Conservation (phyloP, 202 grass and related monocot species). For the Brachypodium distachyon region DNA sequence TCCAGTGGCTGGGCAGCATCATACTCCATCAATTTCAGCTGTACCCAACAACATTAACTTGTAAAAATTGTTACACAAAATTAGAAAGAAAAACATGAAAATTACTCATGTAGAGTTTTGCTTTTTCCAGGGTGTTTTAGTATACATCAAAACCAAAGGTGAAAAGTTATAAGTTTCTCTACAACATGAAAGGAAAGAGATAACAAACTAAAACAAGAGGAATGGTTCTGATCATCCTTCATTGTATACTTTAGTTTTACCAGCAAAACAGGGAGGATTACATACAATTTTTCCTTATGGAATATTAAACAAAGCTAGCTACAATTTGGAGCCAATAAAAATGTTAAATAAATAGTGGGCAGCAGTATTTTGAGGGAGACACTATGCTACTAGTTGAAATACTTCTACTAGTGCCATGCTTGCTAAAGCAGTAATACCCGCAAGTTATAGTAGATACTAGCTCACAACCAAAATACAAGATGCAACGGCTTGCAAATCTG, state of each 20-base stretch:
- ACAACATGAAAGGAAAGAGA: not conserved
- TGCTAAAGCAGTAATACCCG: not conserved
- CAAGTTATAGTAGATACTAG: not conserved
- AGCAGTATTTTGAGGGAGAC: not conserved
- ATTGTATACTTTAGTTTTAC: not conserved
- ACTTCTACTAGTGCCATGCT: not conserved
- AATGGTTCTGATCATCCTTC: not conserved
- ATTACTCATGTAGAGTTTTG: not conserved
- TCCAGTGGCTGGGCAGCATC: constrained; percentile 11
- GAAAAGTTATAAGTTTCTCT: not conserved
- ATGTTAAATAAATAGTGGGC: not conserved
- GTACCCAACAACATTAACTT: constrained; percentile 16
- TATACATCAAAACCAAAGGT: not conserved
- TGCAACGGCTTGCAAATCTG: not conserved
- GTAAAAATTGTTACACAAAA: not conserved
- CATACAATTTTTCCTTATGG: not conserved
- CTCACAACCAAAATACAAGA: not conserved
- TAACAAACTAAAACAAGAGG: not conserved
- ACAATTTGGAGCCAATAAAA: not conserved
- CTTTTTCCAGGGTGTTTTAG: not conserved
- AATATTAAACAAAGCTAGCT: not conserved
- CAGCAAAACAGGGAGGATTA: not conserved
- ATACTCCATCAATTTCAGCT: constrained; percentile 81
- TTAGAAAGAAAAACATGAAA: not conserved
- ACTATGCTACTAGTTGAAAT: not conserved